Evolutionary conservation across 2,329 filamentous ascomycete species (phyloP).

Genomic region (Aspergillus sclerotialis): DNA sequence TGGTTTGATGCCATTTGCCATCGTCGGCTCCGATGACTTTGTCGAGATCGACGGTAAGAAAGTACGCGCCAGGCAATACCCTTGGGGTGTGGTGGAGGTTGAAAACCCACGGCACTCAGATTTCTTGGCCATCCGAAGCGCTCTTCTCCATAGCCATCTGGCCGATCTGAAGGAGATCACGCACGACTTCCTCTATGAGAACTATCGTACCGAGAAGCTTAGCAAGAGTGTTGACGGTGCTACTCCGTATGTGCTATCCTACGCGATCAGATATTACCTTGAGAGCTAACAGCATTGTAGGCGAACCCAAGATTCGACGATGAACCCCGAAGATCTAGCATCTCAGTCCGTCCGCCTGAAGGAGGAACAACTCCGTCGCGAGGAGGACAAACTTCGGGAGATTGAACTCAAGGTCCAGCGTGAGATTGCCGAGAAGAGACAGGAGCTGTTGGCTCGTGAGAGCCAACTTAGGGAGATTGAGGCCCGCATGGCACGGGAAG

Average conservation of each 20-base stretch:
- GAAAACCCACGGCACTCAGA: conserved; percentile 99
- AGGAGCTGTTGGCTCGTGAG: conserved; percentile 94
- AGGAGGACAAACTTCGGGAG: conserved; percentile 99
- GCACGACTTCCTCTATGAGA: conserved; percentile 99
- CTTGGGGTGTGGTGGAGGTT: conserved; percentile 97
- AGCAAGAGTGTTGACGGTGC: conserved; percentile 96
- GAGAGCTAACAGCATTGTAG: conserved; percentile 35
- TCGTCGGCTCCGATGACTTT: conserved; percentile 93
- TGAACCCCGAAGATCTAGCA: conserved; percentile 96
- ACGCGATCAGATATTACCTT: conserved; percentile 1
- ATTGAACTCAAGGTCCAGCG: conserved; percentile 99
- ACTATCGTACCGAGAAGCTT: conserved; percentile 99
- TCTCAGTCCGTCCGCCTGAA: conserved; percentile 97
- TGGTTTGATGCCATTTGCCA: conserved; percentile 97
- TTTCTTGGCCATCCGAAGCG: conserved; percentile 94
- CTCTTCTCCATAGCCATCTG: conserved; percentile 93
- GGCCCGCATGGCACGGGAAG: conserved; percentile 89
- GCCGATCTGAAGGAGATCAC: conserved; percentile 99
- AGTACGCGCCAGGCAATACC: conserved; percentile 93
- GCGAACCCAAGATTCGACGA: conserved; percentile 62
- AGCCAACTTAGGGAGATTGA: conserved; percentile 98
- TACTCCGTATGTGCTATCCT: conserved; percentile 63
- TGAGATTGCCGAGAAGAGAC: conserved; percentile 99
- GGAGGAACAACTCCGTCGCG: conserved; percentile 97
- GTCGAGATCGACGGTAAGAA: conserved; percentile 89